These are phyloP conservation scores for Pythium dissimile DNA, from an alignment of 352 stramenopile species.

Conservation along the genomic window DNA sequence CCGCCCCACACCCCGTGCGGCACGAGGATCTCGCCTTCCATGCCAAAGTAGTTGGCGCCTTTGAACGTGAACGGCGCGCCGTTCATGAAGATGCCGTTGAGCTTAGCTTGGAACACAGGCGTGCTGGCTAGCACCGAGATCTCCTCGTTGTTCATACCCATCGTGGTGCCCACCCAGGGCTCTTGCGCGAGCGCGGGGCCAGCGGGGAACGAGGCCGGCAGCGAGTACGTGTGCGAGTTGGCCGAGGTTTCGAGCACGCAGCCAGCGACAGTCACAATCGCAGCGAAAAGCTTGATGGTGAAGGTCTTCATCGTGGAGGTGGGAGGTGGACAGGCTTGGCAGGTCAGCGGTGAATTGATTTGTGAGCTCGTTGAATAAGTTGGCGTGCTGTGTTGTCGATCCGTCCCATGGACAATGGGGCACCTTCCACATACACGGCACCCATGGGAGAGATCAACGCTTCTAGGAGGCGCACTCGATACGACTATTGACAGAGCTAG, in stretches of 20 bases:
- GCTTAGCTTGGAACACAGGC: slow-evolving; percentile 25
- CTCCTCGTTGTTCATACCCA: too few relatives aligned
- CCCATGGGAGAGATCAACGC: too few relatives aligned
- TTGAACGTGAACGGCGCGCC: slow-evolving; percentile 44
- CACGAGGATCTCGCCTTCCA: slow-evolving; percentile 58
- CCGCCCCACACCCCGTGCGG: slow-evolving; percentile 63
- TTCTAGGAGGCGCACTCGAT: too few relatives aligned
- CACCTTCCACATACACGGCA: too few relatives aligned
- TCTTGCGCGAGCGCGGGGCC: background rate
- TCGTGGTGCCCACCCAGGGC: too few relatives aligned
- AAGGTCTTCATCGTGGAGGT: background rate
- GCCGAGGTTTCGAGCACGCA: background rate
- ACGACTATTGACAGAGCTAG: too few relatives aligned
- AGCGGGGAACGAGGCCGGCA: background rate
- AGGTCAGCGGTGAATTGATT: too few relatives aligned
- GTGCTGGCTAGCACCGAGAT: too few relatives aligned
- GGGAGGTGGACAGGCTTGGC: too few relatives aligned
- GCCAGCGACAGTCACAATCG: background rate
- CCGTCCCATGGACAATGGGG: too few relatives aligned
- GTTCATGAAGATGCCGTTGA: slow-evolving; percentile 35
- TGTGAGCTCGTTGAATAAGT: too few relatives aligned
- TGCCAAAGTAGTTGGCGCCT: slow-evolving; percentile 56
- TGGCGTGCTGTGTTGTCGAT: too few relatives aligned
- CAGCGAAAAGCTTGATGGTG: background rate
- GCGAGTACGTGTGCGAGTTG: background rate